Base-by-base conservation (phyloP, 177 flowering plant genomes). In the Vitis hybrid region DNA sequence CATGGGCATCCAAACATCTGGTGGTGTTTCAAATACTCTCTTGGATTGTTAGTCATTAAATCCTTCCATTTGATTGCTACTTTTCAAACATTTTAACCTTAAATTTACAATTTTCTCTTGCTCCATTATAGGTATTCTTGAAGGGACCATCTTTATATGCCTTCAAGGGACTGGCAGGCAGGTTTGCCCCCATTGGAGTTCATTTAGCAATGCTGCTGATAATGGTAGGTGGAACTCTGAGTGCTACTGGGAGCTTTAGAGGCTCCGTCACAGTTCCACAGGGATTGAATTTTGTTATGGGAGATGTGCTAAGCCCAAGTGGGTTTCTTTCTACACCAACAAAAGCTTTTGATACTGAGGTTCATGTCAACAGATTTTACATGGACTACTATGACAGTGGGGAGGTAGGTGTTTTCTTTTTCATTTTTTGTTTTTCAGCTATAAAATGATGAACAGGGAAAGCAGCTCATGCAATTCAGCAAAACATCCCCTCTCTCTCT, bases 231-330 rank as follows among this genome's bases (percentile, higher is more conserved):
- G 98, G 85, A 68, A 95, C 99, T 65, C 84, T 89, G 47, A 93
- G 92, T 81, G 98, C 99, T 64, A 28, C 89, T 54, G 98, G 98
- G 68, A 93, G 97, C 85, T 95, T 89, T 71, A 83, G 81, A 77
- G 99, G 99, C 13, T 85, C 97, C 3, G 99, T 93, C 12, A 95
- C 91, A 12, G 98, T 95, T 72, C 99, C 99, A 19, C 99, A 95
- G 78, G 99, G 99, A 49, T 80, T 95, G 69, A 93, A 95, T 70
- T 95, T 95, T 64, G 88, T 95, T 19, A 72, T 90, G 18, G 99
- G 98, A 59, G 98, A 95, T 86, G 95, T 95, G 18, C 56, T 93
- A 63, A 82, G 79, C 53, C 97, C 99, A 49, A 80, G 44, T 49
- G 98, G 99, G 20, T 92, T 93, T 79, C 91, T 95, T 57, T 93